Conservation (phyloP, 108 stramenopile species). For the Asterionellopsis glacialis region DNA sequence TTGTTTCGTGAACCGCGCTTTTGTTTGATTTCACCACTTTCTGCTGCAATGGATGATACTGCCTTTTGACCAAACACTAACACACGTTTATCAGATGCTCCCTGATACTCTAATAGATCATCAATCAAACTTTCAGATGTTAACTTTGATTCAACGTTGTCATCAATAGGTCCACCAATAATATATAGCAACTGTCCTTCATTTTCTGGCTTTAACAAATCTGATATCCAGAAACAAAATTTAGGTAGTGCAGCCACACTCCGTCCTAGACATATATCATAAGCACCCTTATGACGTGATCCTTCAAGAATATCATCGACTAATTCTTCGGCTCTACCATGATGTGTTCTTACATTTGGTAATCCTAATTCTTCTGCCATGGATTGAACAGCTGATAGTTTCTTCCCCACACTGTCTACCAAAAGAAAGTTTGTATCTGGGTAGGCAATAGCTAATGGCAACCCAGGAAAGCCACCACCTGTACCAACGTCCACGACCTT, state of each 20-base stretch:
- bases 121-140: constrained; percentile 39
- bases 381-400: constrained; percentile 67
- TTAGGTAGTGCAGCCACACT: constrained; percentile 71
- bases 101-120: constrained; percentile 31
- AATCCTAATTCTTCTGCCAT: constrained; percentile 65
- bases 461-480: constrained; percentile 85
- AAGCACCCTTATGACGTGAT: constrained; percentile 18
- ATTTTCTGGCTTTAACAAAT: constrained; percentile 39
- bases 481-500: constrained; percentile 73
- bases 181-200: constrained; percentile 67
- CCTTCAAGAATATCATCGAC: constrained; percentile 11
- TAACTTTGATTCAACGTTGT: constrained; percentile 30
- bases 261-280: constrained; percentile 66
- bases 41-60: constrained; percentile 45
- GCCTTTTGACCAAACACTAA: constrained; percentile 41
- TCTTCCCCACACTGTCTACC: constrained; percentile 81
- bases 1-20: constrained; percentile 9
- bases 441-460: constrained; percentile 77
- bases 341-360: constrained; percentile 64
- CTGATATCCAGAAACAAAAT: constrained; percentile 72
- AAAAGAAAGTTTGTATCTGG: constrained; percentile 67
- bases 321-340: constrained; percentile 68
- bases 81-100: constrained; percentile 68
- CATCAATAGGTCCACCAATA: constrained; percentile 75
- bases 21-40: constrained; percentile 44